Evolutionary conservation across 345 rosid species (phyloP).

Genomic region (Gossypium herbaceum): DNA sequence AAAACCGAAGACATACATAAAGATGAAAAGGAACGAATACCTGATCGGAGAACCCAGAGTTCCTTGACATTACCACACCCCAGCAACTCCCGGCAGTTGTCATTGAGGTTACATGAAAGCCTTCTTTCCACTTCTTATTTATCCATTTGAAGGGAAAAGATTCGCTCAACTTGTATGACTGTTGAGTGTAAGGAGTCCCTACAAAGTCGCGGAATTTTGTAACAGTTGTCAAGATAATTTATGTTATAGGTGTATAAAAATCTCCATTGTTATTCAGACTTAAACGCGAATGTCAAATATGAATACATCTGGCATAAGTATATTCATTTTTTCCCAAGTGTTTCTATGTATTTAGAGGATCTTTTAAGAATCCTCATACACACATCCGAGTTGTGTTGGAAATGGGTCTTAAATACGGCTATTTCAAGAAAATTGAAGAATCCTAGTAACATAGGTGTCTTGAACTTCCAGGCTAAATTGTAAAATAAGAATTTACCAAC

Average conservation of each 20-base stretch:
- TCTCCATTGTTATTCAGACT: not conserved
- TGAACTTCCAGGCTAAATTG: not conserved
- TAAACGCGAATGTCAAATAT: not conserved
- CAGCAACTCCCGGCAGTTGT: constrained; percentile 92
- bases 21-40: constrained; percentile 26
- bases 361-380: not conserved
- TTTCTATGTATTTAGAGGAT: not conserved
- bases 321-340: not conserved
- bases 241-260: not conserved
- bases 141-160: constrained; percentile 98
- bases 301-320: not conserved
- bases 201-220: constrained; percentile 19
- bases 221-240: not conserved
- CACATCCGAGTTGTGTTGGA: not conserved
- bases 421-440: not conserved
- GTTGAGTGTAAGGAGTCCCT: constrained; percentile 97
- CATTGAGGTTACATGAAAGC: constrained; percentile 96
- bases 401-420: not conserved
- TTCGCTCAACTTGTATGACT: constrained; percentile 96
- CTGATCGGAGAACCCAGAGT: constrained; percentile 86
- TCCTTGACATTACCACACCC: constrained; percentile 95
- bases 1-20: not conserved
- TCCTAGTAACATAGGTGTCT: not conserved
- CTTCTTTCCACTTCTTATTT: constrained; percentile 98
- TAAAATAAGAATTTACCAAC: constrained; percentile 32